Evolutionary conservation across 192 early-diverging fungal genomes (phyloP), one percentile per base, ranked within the genome.

Genomic region (Coemansia sp.): DNA sequence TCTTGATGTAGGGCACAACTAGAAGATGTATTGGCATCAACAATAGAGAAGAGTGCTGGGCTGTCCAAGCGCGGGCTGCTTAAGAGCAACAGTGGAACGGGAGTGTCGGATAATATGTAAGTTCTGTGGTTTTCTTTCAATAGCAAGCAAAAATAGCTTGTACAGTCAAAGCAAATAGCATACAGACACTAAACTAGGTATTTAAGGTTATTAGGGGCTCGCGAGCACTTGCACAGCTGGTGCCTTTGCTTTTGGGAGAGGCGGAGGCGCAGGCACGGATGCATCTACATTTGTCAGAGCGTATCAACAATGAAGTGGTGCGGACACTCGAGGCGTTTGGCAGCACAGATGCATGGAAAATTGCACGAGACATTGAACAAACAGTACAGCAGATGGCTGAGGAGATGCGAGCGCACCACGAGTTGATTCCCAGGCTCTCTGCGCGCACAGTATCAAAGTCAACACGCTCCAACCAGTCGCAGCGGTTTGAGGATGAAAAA

Each of bases 221-320:
- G 58, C 34, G 34, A 38, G 34, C 34, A 38, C 34, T 58, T 49
- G 52, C 57, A 31, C 55, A 54, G 57, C 70, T 69, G 31, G 53
- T 67, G 47, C 57, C 60, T 10, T 56, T 56, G 14, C 54, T 80
- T 22, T 68, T 74, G 24, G 59, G 44, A 19, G 77, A 80, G 34
- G 68, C 66, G 0, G 72, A 68, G 12, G 31, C 30, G 12, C 64
- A 58, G 32, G 58, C 69, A n/a, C 68, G 72, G n/a, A 60, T 74
- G 72, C 72, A 80, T 25, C 48, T 68, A 26, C 77, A 74, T 21
- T 41, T 80, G 54, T 62, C 68, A 16, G 62, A 68, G 26, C 71
- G 77, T 26, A 63, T 80, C n/a, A 64, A 64, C 58, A 74, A 68
- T 55, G 71, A 80, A 62, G 65, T 80, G 0, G 72, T 74, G 18